Conservation (phyloP, 768 basidiomycete genomes). For the Rhizopogon vinicolor region DNA sequence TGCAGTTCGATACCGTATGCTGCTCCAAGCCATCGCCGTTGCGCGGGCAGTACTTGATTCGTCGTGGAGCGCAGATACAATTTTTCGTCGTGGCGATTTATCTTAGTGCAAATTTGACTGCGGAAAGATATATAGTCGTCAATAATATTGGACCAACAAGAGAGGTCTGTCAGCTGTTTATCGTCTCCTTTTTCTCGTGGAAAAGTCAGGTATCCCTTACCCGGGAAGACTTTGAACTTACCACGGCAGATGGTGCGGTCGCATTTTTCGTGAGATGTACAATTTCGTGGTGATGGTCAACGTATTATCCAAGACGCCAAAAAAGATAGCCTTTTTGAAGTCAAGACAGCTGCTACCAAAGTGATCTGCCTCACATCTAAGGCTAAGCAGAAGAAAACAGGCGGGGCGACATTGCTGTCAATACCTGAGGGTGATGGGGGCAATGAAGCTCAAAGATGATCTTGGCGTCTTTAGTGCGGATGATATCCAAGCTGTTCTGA, state of each 20-base stretch:
- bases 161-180: not conserved
- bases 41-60: not conserved
- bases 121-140: conserved; percentile 4
- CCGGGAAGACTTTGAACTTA: conserved; percentile 1
- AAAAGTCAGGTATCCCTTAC: conserved; percentile 3
- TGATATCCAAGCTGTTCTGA: not conserved
- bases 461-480: conserved; percentile 1
- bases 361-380: not conserved
- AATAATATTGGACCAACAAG: not conserved
- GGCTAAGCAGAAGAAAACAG: not conserved
- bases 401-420: not conserved
- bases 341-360: not conserved
- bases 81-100: conserved; percentile 13
- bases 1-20: conserved; percentile 7
- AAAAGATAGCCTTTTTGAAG: not conserved
- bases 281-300: conserved; percentile 5
- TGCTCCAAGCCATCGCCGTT: conserved; percentile 7
- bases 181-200: not conserved
- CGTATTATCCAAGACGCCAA: not conserved
- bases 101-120: conserved; percentile 1
- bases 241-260: not conserved
- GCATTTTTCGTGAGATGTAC: conserved; percentile 11
- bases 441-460: not conserved
- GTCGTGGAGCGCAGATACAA: too few species aligned
- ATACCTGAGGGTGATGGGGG: not conserved